phyloP scores from a whole-genome alignment of 2,329 filamentous ascomycete species.

The Didymella lethalis region DNA sequence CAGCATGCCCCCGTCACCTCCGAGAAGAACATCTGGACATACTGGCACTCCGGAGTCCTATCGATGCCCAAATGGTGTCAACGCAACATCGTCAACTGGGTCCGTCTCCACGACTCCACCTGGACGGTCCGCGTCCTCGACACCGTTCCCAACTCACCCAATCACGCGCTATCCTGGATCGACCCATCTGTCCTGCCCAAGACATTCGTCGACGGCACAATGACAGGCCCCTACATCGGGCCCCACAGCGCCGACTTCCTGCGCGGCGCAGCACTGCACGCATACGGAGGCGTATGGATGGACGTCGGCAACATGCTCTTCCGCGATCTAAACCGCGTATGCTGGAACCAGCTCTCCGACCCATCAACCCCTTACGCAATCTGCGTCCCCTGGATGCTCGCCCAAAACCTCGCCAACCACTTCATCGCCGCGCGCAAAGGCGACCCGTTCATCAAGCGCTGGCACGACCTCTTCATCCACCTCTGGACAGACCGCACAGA shows the following conservation, averaged over 20 bases:
- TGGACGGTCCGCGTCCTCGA: neutral
- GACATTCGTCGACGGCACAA: neutral
- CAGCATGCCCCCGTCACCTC: neutral
- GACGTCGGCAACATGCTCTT: slow-evolving; percentile 54
- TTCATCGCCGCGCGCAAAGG: neutral
- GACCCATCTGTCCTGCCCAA: neutral
- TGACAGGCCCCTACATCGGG: slow-evolving; percentile 31
- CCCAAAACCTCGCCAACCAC: neutral
- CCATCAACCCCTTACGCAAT: neutral
- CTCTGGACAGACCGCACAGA: neutral
- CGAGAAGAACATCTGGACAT: slow-evolving; percentile 5
- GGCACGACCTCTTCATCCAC: neutral
- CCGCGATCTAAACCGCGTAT: slow-evolving; percentile 43
- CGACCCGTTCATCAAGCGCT: neutral
- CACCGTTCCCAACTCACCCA: neutral
- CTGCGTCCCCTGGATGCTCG: neutral
- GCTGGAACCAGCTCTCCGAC: neutral
- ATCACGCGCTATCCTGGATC: neutral
- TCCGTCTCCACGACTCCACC: neutral
- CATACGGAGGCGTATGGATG: slow-evolving; percentile 53
- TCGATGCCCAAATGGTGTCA: neutral
- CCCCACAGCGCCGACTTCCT: slow-evolving; percentile 59
- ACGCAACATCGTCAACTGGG: neutral
- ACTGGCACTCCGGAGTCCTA: slow-evolving; percentile 1
- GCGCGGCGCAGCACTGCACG: slow-evolving; percentile 53